phyloP scores from a whole-genome alignment of 352 stramenopile species.

The Phytophthora sp. region DNA sequence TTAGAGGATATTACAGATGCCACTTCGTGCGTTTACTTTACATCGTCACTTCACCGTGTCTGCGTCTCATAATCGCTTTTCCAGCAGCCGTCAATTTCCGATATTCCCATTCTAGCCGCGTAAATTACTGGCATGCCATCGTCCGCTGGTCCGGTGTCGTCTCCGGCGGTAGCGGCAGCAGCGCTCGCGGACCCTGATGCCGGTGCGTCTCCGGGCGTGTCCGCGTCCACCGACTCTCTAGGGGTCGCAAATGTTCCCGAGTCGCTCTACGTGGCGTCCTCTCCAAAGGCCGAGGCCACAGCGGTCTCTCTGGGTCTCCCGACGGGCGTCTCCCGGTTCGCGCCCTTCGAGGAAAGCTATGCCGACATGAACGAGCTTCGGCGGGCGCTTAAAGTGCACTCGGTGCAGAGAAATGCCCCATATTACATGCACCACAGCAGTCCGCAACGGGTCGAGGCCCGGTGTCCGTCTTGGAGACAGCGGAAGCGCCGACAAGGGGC shows the following conservation, averaged over 20 bases:
- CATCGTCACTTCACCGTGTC: not conserved
- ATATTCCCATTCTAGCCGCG: conserved; percentile 42
- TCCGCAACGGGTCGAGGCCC: conserved; percentile 76
- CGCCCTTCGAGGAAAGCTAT: conserved; percentile 77
- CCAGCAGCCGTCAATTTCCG: not conserved
- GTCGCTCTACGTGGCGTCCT: conserved; percentile 27
- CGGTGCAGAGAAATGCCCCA: conserved; percentile 67
- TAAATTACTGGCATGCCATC: conserved; percentile 36
- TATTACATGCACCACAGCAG: conserved; percentile 89
- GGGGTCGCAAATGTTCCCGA: conserved; percentile 24
- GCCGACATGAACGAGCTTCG: conserved; percentile 76
- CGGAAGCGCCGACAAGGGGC: conserved; percentile 48
- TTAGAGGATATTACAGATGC: conserved; percentile 22
- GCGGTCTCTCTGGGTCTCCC: not conserved
- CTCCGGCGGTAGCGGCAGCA: not conserved
- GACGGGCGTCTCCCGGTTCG: conserved; percentile 31
- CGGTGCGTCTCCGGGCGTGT: not conserved
- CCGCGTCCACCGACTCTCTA: conserved; percentile 15
- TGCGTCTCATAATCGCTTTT: not conserved
- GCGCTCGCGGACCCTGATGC: not conserved
- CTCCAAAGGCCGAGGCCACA: conserved; percentile 9
- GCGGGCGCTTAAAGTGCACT: conserved; percentile 76
- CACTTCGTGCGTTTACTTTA: conserved; percentile 21
- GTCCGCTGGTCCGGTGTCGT: not conserved
- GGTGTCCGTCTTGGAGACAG: conserved; percentile 78